These are phyloP conservation scores for Niveomyces coronatus DNA, from an alignment of 2,329 filamentous ascomycete genomes.

Conservation along the genomic window DNA sequence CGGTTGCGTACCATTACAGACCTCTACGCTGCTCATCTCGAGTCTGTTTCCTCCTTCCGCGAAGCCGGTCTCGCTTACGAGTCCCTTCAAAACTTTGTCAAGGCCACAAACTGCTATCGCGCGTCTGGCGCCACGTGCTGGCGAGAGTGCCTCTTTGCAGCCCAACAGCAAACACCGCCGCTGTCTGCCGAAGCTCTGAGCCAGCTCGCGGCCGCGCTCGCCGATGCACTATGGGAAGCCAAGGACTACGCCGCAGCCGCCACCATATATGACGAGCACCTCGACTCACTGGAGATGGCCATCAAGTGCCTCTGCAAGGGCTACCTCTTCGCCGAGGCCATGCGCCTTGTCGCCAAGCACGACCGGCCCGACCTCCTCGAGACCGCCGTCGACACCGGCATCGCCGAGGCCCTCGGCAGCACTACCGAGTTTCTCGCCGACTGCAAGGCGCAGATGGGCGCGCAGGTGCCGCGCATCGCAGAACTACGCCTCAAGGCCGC, in stretches of 20 bases:
- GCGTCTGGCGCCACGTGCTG: constrained; percentile 67
- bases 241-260: constrained; percentile 78
- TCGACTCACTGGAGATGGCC: constrained; percentile 59
- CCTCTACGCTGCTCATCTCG: constrained; percentile 71
- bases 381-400: constrained; percentile 62
- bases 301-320: constrained; percentile 76
- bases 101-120: constrained; percentile 75
- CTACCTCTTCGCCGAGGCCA: constrained; percentile 80
- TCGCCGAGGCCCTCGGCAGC: constrained; percentile 69
- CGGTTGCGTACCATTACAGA: constrained; percentile 59
- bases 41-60: constrained; percentile 63
- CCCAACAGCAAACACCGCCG: constrained; percentile 54
- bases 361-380: constrained; percentile 51
- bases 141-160: constrained; percentile 81
- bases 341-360: constrained; percentile 60
- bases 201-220: constrained; percentile 62
- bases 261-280: constrained; percentile 71
- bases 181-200: constrained; percentile 49
- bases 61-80: constrained; percentile 90
- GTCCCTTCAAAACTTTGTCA: constrained; percentile 61
- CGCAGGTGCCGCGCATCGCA: constrained; percentile 75
- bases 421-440: constrained; percentile 90
- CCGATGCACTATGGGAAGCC: constrained; percentile 68
- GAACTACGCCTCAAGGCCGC: constrained; percentile 74
- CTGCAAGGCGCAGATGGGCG: constrained; percentile 73